These are phyloP conservation scores for Heterotrichella gracilis DNA, from an alignment of 352 stramenopile genomes.

Conservation along the genomic window DNA sequence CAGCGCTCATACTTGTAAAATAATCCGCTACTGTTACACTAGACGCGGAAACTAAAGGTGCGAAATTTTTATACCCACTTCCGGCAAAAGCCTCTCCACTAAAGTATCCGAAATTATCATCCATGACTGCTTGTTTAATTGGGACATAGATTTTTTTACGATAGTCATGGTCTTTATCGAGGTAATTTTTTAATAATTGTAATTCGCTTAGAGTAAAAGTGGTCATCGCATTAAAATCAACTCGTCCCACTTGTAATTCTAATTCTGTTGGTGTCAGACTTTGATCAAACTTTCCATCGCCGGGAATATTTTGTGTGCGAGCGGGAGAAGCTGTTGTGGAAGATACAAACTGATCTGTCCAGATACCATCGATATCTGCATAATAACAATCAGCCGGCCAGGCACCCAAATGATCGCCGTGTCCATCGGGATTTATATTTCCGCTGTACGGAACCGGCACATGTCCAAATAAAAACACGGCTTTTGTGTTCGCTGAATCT, in stretches of 20 bases:
- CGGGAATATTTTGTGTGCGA: neutral
- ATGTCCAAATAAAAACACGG: neutral
- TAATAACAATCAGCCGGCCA: neutral
- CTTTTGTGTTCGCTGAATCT: neutral
- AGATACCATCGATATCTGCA: neutral
- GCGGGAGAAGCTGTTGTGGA: neutral
- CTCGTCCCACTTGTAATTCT: neutral
- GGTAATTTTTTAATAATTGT: constrained; percentile 10
- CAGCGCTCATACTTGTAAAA: neutral
- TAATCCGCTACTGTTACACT: neutral
- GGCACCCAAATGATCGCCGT: neutral
- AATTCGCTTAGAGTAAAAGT: neutral
- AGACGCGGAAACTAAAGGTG: neutral
- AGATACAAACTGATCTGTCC: neutral
- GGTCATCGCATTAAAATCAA: neutral
- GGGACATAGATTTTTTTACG: neutral
- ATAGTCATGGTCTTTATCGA: constrained; percentile 5
- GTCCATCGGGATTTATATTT: neutral
- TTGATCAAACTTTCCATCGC: neutral
- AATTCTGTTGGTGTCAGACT: neutral
- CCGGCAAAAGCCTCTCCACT: neutral
- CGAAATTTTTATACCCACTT: neutral
- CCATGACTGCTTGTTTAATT: neutral
- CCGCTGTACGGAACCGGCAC: neutral
- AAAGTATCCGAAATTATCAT: constrained; percentile 5